Evolutionary conservation across 2,329 filamentous ascomycete species (phyloP), one percentile per base, ranked within the genome.

Genomic region (Sporothrix euskadiensis): DNA sequence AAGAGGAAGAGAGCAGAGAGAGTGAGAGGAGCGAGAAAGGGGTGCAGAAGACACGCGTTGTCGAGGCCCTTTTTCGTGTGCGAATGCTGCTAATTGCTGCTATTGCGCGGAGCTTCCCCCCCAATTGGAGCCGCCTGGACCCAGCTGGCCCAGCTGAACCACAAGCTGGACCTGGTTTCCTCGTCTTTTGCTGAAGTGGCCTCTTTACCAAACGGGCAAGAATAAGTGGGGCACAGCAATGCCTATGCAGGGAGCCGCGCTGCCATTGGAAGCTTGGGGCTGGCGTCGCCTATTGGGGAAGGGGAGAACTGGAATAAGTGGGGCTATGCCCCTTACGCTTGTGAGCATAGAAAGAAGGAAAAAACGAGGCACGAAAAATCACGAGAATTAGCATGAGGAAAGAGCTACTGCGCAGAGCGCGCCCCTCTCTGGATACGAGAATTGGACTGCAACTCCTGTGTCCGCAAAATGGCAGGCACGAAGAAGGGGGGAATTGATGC

Each of bases 131-230:
- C 52, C 22, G 56, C 32, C 57, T n/a, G 30, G 39, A 41, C 57
- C 32, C n/a, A 65, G 61, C 61, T 56, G 70, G 44, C 22, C 63
- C 52, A 35, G 49, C 32, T 47, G 35, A 16, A 35, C 26, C 26
- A 12, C 57, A 35, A 12, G 16, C 16, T 26, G 22, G 57, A 44
- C 59, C 49, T 57, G 61, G 32, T 59, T 47, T 44, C n/a, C 32
- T 41, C 26, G 22, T 49, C 69, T 69, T 65, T 65, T 73, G 72
- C 44, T 73, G 72, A 73, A 73, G 72, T 73, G 72, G 72, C 72
- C 72, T 73, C 66, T 73, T 73, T 54, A 49, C 47, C 71, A 49
- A 44, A 68, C 35, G 26, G 49, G 61, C 44, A 52, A n/a, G 66
- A 41, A 56, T 41, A 73, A 35, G 35, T 19, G 63, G 71, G 59